These are phyloP conservation scores for Diutina siamensis DNA, from an alignment of 1,139 yeast genomes.

Conservation along the genomic window DNA sequence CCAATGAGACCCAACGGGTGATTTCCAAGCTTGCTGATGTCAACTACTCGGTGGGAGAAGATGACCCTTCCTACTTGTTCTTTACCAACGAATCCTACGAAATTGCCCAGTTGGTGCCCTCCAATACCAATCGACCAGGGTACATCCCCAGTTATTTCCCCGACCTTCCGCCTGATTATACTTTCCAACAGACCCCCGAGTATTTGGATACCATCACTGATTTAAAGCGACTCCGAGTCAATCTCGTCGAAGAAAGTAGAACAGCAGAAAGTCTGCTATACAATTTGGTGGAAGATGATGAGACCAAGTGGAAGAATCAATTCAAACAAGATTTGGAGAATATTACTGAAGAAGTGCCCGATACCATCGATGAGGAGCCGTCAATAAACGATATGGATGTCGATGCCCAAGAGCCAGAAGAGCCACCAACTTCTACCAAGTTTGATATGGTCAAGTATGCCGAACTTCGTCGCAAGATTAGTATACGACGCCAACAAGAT, in stretches of 20 bases:
- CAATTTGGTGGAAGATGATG: constrained; percentile 37
- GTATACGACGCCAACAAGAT: constrained; percentile 13
- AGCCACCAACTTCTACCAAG: background rate
- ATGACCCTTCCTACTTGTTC: constrained; percentile 27
- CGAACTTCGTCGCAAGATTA: constrained; percentile 25
- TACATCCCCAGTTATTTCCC: constrained; percentile 74
- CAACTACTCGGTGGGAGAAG: constrained; percentile 11
- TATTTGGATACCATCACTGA: constrained; percentile 56
- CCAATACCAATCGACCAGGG: constrained; percentile 33
- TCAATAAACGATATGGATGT: constrained; percentile 6
- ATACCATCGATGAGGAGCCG: constrained; percentile 9
- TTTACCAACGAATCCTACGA: constrained; percentile 38
- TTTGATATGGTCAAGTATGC: constrained; percentile 53
- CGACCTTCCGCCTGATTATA: constrained; percentile 84
- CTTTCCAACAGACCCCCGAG: constrained; percentile 67
- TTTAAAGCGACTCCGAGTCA: constrained; percentile 57
- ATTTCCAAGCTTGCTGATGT: constrained; percentile 10
- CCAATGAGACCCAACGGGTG: constrained; percentile 7
- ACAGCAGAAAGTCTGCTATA: constrained; percentile 71
- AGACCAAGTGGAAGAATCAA: constrained; percentile 21
- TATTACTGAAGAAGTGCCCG: constrained; percentile 7
- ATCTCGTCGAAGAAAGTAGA: constrained; percentile 68
- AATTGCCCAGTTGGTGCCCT: constrained; percentile 43
- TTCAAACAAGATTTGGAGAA: constrained; percentile 17
- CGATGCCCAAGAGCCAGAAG: constrained; percentile 7